These are phyloP conservation scores for Arabidopsis arenosa DNA, from an alignment of 345 rosid genomes.

Conservation along the genomic window DNA sequence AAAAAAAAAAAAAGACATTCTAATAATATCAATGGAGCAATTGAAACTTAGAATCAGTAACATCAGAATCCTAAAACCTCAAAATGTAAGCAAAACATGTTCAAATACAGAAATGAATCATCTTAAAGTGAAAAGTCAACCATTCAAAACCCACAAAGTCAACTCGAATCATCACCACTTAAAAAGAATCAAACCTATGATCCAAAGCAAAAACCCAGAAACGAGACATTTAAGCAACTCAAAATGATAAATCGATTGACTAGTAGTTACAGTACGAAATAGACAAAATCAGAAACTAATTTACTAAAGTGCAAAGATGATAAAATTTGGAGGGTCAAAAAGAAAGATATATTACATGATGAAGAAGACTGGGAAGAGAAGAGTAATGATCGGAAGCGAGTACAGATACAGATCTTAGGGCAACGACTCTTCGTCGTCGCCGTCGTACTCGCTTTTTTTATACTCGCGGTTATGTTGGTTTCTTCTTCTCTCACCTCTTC, in stretches of 20 bases:
- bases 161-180: constrained; percentile 1
- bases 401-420: constrained; percentile 33
- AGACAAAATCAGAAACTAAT: not conserved
- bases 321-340: not conserved
- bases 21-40: not conserved
- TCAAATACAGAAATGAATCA: constrained; percentile 12
- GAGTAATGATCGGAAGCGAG: constrained; percentile 37
- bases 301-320: constrained; percentile 20
- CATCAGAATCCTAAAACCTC: constrained; percentile 5
- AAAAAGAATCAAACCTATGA: constrained; percentile 17
- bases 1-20: not conserved
- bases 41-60: not conserved
- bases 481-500: not conserved
- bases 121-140: not conserved
- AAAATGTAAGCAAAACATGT: constrained; percentile 9
- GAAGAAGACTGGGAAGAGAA: constrained; percentile 23
- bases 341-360: constrained; percentile 19
- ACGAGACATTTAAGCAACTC: not conserved
- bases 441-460: constrained; percentile 40
- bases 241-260: constrained; percentile 3
- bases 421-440: not conserved
- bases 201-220: constrained; percentile 25
- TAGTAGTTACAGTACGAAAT: not conserved
- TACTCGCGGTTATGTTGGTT: constrained; percentile 37
- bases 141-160: not conserved